A percentile compares a stretch with the other conserved stretches of the same genome.
phyloP scores from a whole-genome alignment of 371 early-diverging fungal species.

The Blakeslea trispora region DNA sequence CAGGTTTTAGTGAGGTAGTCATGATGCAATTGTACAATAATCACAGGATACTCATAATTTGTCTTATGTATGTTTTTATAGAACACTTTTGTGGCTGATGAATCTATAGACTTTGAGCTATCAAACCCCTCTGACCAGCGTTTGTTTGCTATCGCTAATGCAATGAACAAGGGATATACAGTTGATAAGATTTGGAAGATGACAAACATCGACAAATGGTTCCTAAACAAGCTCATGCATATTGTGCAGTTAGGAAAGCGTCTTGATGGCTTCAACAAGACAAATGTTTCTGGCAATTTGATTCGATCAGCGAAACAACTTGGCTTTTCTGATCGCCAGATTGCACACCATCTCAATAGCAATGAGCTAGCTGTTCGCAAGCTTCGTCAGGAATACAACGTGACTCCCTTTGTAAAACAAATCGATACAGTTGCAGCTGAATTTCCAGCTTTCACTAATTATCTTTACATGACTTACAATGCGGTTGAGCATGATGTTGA shows the following conservation, averaged over 20 bases:
- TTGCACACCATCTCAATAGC: constrained; percentile 72
- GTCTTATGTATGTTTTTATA: constrained; percentile 19
- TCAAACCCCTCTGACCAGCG: constrained; percentile 87
- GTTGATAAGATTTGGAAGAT: constrained; percentile 86
- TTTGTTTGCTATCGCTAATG: constrained; percentile 91
- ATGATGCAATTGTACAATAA: background rate
- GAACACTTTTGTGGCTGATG: constrained; percentile 60
- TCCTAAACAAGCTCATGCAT: constrained; percentile 87
- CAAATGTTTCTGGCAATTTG: constrained; percentile 57
- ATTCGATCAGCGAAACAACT: constrained; percentile 83
- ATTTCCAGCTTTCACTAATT: constrained; percentile 95
- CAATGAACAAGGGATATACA: constrained; percentile 79
- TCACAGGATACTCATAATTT: constrained; percentile 6
- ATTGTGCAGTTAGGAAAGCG: constrained; percentile 57
- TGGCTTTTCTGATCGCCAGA: constrained; percentile 92
- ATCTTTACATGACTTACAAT: constrained; percentile 95
- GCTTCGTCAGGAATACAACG: constrained; percentile 72
- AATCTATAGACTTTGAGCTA: constrained; percentile 77
- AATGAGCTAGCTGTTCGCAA: constrained; percentile 90
- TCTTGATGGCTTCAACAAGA: constrained; percentile 48
- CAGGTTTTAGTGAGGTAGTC: constrained; percentile 74
- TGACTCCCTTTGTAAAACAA: constrained; percentile 93
- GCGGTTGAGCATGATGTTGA: constrained; percentile 85
- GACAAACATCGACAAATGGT: constrained; percentile 94
- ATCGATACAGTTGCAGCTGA: constrained; percentile 98